These are phyloP conservation scores for Mrakia blollopis DNA, from an alignment of 768 basidiomycete species.

Conservation along the genomic window DNA sequence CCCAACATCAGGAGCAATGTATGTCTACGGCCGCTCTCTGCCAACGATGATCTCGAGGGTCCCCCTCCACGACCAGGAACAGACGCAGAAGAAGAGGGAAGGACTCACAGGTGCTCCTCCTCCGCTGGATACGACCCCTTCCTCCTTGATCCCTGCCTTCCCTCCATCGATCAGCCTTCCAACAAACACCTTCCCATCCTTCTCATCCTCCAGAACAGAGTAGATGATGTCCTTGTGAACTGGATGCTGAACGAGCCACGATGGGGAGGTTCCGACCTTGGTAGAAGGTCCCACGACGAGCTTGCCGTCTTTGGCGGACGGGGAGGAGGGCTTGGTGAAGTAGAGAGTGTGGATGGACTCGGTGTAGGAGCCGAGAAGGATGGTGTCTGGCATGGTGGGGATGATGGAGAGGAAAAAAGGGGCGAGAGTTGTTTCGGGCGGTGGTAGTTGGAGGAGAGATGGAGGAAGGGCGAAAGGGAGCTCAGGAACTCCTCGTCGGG, in stretches of 20 bases:
- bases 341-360: constrained; percentile 12
- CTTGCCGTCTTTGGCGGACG: constrained; percentile 17
- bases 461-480: too few species aligned
- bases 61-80: not conserved
- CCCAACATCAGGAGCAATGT: not conserved
- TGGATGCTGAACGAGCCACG: constrained; percentile 30
- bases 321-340: constrained; percentile 17
- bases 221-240: constrained; percentile 17
- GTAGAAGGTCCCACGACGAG: constrained; percentile 16
- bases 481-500: too few species aligned
- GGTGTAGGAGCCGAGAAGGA: constrained; percentile 27
- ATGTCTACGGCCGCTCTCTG: not conserved
- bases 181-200: constrained; percentile 16
- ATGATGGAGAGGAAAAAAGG: not conserved
- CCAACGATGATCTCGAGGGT: constrained; percentile 7
- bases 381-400: not conserved
- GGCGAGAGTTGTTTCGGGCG: too few species aligned
- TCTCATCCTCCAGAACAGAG: constrained; percentile 20
- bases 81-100: not conserved
- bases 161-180: not conserved
- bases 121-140: not conserved
- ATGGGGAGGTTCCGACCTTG: not conserved
- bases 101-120: constrained; percentile 5
- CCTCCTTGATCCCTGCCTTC: constrained; percentile 6
- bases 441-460: too few species aligned